Conservation (phyloP, 345 rosid genomes). For the Hibiscus mutabilis region DNA sequence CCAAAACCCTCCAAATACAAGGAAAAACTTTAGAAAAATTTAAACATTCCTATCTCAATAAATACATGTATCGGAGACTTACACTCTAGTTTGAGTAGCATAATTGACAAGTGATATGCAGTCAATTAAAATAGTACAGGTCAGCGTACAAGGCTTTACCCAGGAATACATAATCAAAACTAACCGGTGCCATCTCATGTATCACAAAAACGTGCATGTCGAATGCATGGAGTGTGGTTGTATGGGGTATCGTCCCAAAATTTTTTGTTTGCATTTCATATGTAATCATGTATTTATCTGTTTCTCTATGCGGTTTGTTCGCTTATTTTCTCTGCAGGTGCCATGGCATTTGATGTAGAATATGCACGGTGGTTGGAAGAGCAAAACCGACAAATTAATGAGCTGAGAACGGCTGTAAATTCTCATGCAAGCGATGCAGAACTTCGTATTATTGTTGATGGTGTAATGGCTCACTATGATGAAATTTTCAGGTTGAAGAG, state of each 20-base stretch:
- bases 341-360: constrained; percentile 96
- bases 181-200: too few species aligned
- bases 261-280: not conserved
- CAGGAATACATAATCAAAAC: not conserved
- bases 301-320: not conserved
- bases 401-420: constrained; percentile 86
- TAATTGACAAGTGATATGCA: not conserved
- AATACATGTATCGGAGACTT: not conserved
- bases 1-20: not conserved
- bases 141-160: not conserved
- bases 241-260: not conserved
- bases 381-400: constrained; percentile 71
- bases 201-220: too few species aligned
- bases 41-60: not conserved
- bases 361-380: constrained; percentile 94
- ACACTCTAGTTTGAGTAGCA: not conserved
- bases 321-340: constrained; percentile 46
- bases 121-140: not conserved
- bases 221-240: not conserved
- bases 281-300: not conserved
- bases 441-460: constrained; percentile 82
- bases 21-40: not conserved
- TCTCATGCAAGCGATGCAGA: constrained; percentile 95
- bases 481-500: constrained; percentile 92
- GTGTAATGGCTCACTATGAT: constrained; percentile 80